Conservation (phyloP, 768 basidiomycete species). For the Pulveroboletus sp. region DNA sequence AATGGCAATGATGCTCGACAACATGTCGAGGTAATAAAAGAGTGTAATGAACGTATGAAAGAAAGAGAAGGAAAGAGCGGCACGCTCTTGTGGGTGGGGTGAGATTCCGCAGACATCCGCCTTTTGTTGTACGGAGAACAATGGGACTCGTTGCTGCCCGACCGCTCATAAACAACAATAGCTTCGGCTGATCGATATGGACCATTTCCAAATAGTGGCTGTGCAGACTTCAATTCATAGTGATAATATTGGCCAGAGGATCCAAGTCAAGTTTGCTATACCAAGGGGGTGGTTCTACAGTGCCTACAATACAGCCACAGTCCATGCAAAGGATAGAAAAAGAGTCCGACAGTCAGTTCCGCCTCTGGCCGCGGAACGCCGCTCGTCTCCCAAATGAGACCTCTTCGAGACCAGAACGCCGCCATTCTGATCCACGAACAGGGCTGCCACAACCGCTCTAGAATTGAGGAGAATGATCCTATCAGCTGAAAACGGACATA, state of each 20-base stretch:
- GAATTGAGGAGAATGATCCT: too few relatives aligned
- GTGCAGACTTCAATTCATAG: background rate
- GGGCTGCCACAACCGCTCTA: background rate
- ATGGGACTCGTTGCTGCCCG: conserved; percentile 22
- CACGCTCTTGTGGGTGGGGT: conserved; percentile 14
- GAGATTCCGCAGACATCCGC: conserved; percentile 17
- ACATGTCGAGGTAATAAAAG: conserved; percentile 34
- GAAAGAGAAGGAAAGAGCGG: conserved; percentile 20
- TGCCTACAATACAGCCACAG: conserved; percentile 3
- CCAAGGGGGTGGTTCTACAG: background rate
- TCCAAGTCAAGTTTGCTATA: conserved; percentile 7
- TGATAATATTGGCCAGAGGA: background rate
- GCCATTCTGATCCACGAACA: too few relatives aligned
- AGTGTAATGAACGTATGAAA: conserved; percentile 19
- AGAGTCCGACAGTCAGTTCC: too few relatives aligned
- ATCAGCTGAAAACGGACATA: background rate
- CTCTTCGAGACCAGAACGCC: too few relatives aligned
- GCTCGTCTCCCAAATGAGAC: too few relatives aligned
- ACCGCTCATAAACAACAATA: conserved; percentile 27
- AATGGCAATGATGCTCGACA: conserved; percentile 37
- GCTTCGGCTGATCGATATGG: conserved; percentile 7
- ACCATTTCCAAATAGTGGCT: conserved; percentile 12
- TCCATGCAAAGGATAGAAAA: conserved; percentile 6
- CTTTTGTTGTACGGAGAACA: conserved; percentile 30
- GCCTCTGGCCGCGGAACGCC: too few relatives aligned